Evolutionary conservation across 2,329 filamentous ascomycete genomes (phyloP), one percentile per base, ranked within the genome.

Genomic region (Aureobasidium sp.): DNA sequence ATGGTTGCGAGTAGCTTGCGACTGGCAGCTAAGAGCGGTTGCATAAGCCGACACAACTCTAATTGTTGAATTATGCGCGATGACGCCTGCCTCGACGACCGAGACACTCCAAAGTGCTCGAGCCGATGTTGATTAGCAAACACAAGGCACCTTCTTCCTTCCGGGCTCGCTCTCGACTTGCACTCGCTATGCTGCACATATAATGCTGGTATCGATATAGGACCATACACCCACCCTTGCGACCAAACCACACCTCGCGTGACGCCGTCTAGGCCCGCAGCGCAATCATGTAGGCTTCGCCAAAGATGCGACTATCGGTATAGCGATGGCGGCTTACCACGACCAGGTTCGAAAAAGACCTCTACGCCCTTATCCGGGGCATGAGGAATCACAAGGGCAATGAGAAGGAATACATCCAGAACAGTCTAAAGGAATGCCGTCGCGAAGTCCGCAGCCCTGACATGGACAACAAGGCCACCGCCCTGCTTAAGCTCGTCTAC

Each of bases 361-460:
- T 99, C 23, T 96, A 97, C 77, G 93, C 97, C 85, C 92, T 99
- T 81, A 99, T 99, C 71, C 86, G 92, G 77, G 94, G 94, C 70
- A 81, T 99, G 72, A 88, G 94, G 68, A 94, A 93, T 74, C 92
- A 97, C 79, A 97, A 96, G 76, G 93, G 93, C 70, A 89, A 87
- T 72, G 94, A 99, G 78, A 89, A 88, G 74, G 91, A 95, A 73
- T 99, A 97, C 76, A 95, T 99, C 64, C 89, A 96, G 73, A 88
- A 90, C 75, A 91, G 88, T 71, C 79, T 97, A 72, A 92, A 91
- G 80, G 94, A 99, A 89, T 99, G 94, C 76, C 90, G 92, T 70
- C 82, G 87, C 71, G 94, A 99, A 76, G 91, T 97, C 73, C 88
- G 88, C 73, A 89, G 89, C 68, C 89, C 93, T 77, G 94, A 99